Conservation (phyloP, 2,329 filamentous ascomycete genomes). For the Calonectria multiphialidica region DNA sequence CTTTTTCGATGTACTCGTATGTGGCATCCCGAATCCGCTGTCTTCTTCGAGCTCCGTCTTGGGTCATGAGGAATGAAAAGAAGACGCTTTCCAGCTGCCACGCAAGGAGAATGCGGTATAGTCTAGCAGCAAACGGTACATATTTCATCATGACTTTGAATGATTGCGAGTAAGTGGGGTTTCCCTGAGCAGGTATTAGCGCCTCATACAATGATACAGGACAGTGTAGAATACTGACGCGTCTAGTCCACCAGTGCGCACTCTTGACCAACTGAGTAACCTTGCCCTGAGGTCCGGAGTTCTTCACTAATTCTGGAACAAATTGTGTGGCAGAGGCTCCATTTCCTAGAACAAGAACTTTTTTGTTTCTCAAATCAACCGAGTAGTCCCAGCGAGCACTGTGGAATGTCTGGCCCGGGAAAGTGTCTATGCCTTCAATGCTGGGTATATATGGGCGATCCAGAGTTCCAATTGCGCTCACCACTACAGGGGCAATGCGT, state of each 20-base stretch:
- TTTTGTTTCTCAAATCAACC: conserved; percentile 8
- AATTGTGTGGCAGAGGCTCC: conserved; percentile 14
- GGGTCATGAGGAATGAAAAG: conserved; percentile 1
- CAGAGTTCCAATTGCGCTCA: conserved; percentile 14
- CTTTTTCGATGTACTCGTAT: conserved; percentile 7
- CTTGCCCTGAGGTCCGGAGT: not conserved
- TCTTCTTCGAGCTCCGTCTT: not conserved
- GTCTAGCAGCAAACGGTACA: not conserved
- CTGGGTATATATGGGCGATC: conserved; percentile 7
- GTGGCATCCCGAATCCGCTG: conserved; percentile 7
- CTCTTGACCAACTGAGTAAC: conserved; percentile 18
- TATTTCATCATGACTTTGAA: conserved; percentile 12
- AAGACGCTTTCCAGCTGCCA: conserved; percentile 16
- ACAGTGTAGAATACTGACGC: not conserved
- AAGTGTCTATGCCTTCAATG: conserved; percentile 4
- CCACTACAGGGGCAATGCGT: not conserved
- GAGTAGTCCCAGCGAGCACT: conserved; percentile 19
- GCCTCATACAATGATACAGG: no score
- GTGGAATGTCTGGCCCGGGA: not conserved
- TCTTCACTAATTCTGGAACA: conserved; percentile 15
- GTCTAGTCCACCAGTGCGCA: conserved; percentile 21
- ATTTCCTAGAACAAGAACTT: conserved; percentile 8
- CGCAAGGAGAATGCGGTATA: conserved; percentile 4
- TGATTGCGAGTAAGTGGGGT: not conserved
- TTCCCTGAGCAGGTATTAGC: not conserved